Evolutionary conservation across 176 grass and related monocot genomes (phyloP), one percentile per base, ranked within the genome.

Genomic region (Aegilops longissima): DNA sequence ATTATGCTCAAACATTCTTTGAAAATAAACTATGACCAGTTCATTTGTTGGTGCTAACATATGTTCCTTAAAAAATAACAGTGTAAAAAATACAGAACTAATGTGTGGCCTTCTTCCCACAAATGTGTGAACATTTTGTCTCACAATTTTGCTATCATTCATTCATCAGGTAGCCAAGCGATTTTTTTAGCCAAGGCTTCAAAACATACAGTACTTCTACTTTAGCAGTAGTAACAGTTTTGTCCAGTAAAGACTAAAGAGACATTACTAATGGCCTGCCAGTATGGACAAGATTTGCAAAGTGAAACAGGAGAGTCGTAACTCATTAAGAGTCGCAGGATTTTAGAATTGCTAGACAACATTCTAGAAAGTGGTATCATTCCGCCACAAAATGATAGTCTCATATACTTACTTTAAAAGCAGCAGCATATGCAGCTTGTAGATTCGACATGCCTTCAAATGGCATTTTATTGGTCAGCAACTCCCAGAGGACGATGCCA

Each of bases 371-470:
- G 23, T 6, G 1, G 24, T 23, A 70, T 71, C 24, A 8, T 79
- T 86, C 56, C n/a, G 1, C 40, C 29, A 21, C 63, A 78, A 78
- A 68, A 86, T 68, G 66, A 56, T 8, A 85, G 44, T 54, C 34
- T 36, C 71, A 9, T 52, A 21, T 63, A 25, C 42, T 72, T 86
- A 94, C 97, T 92, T 99, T 95, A 84, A 99, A 99, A 88, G 97
- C 97, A 49, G 97, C 97, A 83, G 97, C 97, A 92, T 99, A 99
- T 64, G 97, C 97, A 85, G 97, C 97, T 66, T 99, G 97, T 73
- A 99, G 87, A 90, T 96, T 99, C 1, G 97, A 99, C 97, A 99
- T 99, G 83, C 97, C 97, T 94, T 96, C 97, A 20, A 96, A 99
- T 59, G 97, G 97, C 97, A 99, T 99, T 88, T 88, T 94, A 79